Percentiles rank a stretch among this genome's conserved stretches.
phyloP scores from a whole-genome alignment of 805 yeast species.

The Debaryomyces maramus region DNA sequence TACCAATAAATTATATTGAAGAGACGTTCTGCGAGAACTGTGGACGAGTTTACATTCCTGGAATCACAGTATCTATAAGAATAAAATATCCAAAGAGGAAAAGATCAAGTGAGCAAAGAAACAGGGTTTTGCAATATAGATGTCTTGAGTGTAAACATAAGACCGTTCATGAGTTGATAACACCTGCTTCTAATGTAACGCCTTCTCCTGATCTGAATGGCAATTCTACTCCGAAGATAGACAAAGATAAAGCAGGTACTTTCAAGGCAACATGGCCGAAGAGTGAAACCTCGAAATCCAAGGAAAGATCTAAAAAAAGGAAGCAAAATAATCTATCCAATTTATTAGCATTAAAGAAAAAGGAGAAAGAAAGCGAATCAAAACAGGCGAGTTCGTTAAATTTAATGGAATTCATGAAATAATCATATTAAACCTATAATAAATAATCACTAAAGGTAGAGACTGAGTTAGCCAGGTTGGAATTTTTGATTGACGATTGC shows the following conservation, averaged over 20 bases:
- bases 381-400: slow-evolving; percentile 38
- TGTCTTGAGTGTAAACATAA: slow-evolving; percentile 12
- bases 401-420: slow-evolving; percentile 51
- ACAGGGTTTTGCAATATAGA: slow-evolving; percentile 7
- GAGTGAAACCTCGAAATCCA: slow-evolving; percentile 18
- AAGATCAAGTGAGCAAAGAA: not conserved
- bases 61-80: slow-evolving; percentile 27
- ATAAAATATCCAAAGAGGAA: slow-evolving; percentile 17
- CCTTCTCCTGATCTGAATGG: not conserved
- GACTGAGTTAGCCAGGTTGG: not conserved
- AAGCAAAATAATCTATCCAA: slow-evolving; percentile 44
- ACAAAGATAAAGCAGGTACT: not conserved
- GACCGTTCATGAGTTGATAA: not conserved
- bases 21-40: slow-evolving; percentile 33
- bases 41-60: slow-evolving; percentile 34
- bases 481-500: not conserved
- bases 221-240: not conserved
- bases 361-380: slow-evolving; percentile 24
- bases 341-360: slow-evolving; percentile 43
- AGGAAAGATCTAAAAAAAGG: slow-evolving; percentile 47
- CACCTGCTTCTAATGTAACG: not conserved
- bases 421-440: slow-evolving; percentile 3
- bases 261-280: slow-evolving; percentile 12
- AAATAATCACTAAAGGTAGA: slow-evolving; percentile 1
- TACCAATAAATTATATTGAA: slow-evolving; percentile 24